Percentiles rank a stretch among this genome's conserved stretches.
These are phyloP conservation scores for Saccharomycopsis selenospora DNA, from an alignment of 805 yeast species.

Conservation along the genomic window DNA sequence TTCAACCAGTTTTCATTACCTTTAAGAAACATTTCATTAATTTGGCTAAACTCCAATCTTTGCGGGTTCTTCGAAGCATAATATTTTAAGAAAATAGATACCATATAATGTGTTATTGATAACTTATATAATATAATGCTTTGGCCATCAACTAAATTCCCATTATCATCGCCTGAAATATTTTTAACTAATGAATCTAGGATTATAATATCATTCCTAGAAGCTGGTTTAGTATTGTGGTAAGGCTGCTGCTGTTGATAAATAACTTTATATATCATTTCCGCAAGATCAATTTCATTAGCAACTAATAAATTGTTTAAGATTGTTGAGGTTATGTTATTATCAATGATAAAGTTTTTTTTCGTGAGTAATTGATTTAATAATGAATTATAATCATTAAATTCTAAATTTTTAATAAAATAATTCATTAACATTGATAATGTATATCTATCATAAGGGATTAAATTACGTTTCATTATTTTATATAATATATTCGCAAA, in stretches of 20 bases:
- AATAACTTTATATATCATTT: not conserved
- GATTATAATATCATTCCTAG: not conserved
- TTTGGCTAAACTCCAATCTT: not conserved
- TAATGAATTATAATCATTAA: not conserved
- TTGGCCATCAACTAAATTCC: not conserved
- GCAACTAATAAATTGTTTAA: not conserved
- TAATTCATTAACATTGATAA: not conserved
- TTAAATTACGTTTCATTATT: not conserved
- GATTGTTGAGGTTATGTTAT: not conserved
- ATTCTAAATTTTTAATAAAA: not conserved
- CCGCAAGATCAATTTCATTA: not conserved
- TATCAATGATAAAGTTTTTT: not conserved
- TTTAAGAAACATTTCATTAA: not conserved
- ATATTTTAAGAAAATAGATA: not conserved
- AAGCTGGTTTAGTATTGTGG: not conserved
- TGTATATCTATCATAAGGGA: constrained; percentile 7
- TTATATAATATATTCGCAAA: not conserved
- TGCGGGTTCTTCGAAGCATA: not conserved
- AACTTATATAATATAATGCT: not conserved
- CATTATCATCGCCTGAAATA: not conserved
- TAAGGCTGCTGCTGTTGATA: not conserved
- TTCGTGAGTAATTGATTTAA: not conserved
- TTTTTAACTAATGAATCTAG: not conserved
- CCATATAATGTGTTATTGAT: not conserved
- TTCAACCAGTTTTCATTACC: not conserved